Evolutionary conservation across 495 filamentous ascomycete species (phyloP), one percentile per base, ranked within the genome.

Genomic region (Neurospora sp.): DNA sequence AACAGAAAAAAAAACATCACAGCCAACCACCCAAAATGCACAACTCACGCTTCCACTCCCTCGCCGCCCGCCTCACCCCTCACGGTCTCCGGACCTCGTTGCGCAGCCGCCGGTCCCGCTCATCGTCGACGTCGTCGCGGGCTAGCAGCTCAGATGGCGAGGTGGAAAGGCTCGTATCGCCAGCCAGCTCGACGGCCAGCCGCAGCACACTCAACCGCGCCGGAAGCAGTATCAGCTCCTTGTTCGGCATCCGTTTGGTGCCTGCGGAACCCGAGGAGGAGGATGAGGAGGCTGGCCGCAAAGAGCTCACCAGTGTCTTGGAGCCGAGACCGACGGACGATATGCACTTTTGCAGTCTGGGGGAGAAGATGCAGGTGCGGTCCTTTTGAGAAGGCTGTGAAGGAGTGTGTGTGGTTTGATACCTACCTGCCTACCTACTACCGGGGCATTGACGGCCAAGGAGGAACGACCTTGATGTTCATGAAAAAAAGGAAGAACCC

Each of bases 331-430:
- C 86, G 53, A 82, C 86, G 27, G 53, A 65, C 53, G 53, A 65
- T 59, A 83, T 85, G 22, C 85, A 84, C 78, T 88, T 86, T 80
- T 86, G 84, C 73, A 85, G 86, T 37, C 77, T 88, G 44, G 86
- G 86, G 78, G 86, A 87, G 79, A 78, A 85, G 68, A 86, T 87
- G 83, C 78, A 85, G 69, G 86, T 88, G 83, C 78, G 79, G 61
- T 78, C 75, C 10, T 77, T 84, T 42, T 82, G 73, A 70, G 39
- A 59, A 38, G 41, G 40, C 68, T 10, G 27, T 22, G 9, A 16
- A 42, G 70, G 39, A 68, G 65, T 11, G 65, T 59, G 40, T 48
- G 70, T 38, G 38, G 46, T 18, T 69, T 37, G 68, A 70, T n/a
- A 48, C n/a, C 48, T 53, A 40, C 8, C 10, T 39, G 41, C 72